Base-by-base conservation (phyloP, 2,329 filamentous ascomycete species). In the Arachnopeziza araneosa region DNA sequence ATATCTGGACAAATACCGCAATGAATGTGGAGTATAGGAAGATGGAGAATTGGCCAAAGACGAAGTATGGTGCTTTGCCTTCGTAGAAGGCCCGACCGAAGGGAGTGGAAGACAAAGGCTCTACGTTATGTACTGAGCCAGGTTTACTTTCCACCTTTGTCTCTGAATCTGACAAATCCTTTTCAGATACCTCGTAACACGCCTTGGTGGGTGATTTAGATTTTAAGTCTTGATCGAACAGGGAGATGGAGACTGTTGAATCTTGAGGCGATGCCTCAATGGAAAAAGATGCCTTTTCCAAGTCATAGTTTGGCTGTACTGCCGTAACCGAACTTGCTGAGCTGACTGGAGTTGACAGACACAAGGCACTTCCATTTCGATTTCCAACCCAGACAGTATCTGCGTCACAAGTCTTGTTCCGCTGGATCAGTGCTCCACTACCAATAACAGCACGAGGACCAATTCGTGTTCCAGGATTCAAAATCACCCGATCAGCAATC, bases 71-170 rank as follows among this genome's bases (percentile, higher is more conserved):
- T 1, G 81, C 79, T 54, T 78, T 70, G 21, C 75, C 74, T 52
- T 78, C 72, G 70, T 83, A 83, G 69, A 83, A 84, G 1, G 82
- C 81, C 10, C 80, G 76, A 30, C 81, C 81, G 63, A 85, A 84
- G 0, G 82, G 81, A 36, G 69, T 74, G 2, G 75, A 75, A n/a
- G 50, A 52, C 7, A 72, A 63, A 22, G 66, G 63, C 32, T 64
- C 57, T n/a, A 66, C 6, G 10, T 44, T 19, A 19, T 44, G 36
- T 3, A 44, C 17, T 19, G 36, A 44, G 10, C 6, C 17, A 24
- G 52, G 19, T 30, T 26, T 24, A 23, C 19, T 30, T 30, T 30
- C 23, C 23, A 19, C 19, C 10, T 54, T 19, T 2, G 56, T 49
- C 21, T 32, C 52, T 10, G 56, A 23, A 19, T 58, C 44, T n/a